Evolutionary conservation across 1,284 basidiomycete species (phyloP).

Genomic region (Leccinum griseonigrum): DNA sequence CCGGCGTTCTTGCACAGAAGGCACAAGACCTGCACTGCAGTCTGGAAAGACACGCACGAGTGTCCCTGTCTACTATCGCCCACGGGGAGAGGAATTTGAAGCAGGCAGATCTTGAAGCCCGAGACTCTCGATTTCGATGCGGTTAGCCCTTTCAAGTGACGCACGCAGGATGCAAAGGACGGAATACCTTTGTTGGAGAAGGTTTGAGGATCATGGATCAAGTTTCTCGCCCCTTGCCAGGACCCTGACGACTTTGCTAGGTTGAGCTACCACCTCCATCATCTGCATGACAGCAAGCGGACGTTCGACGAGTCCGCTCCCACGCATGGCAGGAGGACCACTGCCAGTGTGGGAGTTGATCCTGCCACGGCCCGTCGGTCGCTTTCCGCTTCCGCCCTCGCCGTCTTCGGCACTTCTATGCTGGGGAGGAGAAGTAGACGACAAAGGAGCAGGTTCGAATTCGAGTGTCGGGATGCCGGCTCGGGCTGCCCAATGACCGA

Average conservation of each 20-base stretch:
- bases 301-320: conserved; percentile 56
- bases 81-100: conserved; percentile 13
- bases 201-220: conserved; percentile 38
- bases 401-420: conserved; percentile 33
- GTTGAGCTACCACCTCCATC: conserved; percentile 71
- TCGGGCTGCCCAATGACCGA: conserved; percentile 62
- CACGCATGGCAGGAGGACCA: conserved; percentile 20
- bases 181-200: conserved; percentile 16
- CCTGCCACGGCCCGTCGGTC: conserved; percentile 28
- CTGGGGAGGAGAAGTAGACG: conserved; percentile 19
- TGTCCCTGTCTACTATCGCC: conserved; percentile 23
- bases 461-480: conserved; percentile 58
- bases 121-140: conserved; percentile 16
- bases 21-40: conserved; percentile 19
- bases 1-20: conserved; percentile 13
- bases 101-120: conserved; percentile 19
- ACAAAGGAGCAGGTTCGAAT: conserved; percentile 42
- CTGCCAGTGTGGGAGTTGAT: conserved; percentile 25
- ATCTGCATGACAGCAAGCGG: conserved; percentile 70
- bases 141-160: background rate
- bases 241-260: conserved; percentile 68
- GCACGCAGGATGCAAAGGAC: background rate
- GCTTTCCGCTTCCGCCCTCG: conserved; percentile 28
- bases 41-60: conserved; percentile 23
- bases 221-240: conserved; percentile 79